Conservation (phyloP, 2,329 filamentous ascomycete genomes). For the Chaetomium sp. region DNA sequence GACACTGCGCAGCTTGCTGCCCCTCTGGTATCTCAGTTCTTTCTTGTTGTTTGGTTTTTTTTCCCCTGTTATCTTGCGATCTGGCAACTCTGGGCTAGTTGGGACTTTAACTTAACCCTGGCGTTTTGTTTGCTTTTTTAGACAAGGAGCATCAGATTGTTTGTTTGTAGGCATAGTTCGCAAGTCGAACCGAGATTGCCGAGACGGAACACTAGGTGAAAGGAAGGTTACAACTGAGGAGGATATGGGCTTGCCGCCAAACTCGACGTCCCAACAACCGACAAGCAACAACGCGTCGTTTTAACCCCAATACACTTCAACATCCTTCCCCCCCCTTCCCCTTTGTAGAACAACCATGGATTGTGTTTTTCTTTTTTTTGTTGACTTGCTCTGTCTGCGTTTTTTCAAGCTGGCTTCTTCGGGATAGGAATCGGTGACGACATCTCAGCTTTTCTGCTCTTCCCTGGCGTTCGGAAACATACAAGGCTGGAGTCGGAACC, state of each 20-base stretch:
- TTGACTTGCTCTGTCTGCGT: slow-evolving; percentile 17
- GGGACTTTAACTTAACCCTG: slow-evolving; percentile 15
- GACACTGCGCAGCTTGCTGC: slow-evolving; percentile 24
- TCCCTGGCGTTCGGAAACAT: slow-evolving; percentile 17
- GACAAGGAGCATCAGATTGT: slow-evolving; percentile 18
- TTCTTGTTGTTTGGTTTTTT: slow-evolving; percentile 16
- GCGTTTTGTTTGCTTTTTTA: slow-evolving; percentile 19
- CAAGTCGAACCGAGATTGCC: slow-evolving; percentile 21
- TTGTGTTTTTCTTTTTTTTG: slow-evolving; percentile 14
- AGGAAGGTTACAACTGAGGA: slow-evolving; percentile 14
- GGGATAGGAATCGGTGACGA: slow-evolving; percentile 11
- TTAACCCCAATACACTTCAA: slow-evolving; percentile 9
- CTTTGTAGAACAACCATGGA: slow-evolving; percentile 16
- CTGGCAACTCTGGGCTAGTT: slow-evolving; percentile 20
- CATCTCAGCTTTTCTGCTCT: slow-evolving; percentile 21
- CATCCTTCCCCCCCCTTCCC: slow-evolving; percentile 9
- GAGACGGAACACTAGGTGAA: slow-evolving; percentile 11
- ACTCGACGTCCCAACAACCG: slow-evolving; percentile 17
- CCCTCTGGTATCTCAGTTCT: slow-evolving; percentile 26
- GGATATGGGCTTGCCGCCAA: slow-evolving; percentile 10
- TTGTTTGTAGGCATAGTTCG: slow-evolving; percentile 16
- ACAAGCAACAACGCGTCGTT: slow-evolving; percentile 20
- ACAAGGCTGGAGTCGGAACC: slow-evolving; percentile 14
- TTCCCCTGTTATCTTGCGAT: slow-evolving; percentile 10
- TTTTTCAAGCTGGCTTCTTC: slow-evolving; percentile 14